These are phyloP conservation scores for Penicillium egyptiacum DNA, from an alignment of 495 filamentous ascomycete genomes.

Conservation along the genomic window DNA sequence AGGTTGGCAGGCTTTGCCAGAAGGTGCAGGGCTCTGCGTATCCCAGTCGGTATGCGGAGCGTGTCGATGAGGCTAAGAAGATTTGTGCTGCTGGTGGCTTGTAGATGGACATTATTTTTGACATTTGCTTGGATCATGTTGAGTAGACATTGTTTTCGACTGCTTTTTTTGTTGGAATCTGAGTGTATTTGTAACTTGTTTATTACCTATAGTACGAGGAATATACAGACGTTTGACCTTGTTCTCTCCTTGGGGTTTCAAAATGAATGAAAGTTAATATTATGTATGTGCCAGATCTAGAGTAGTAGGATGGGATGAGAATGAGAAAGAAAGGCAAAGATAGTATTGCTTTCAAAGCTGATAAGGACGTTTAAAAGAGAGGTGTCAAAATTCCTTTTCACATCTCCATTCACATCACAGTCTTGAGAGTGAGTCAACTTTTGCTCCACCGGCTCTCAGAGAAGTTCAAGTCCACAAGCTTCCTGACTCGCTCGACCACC, in stretches of 20 bases:
- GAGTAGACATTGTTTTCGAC: background rate
- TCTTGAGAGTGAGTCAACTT: too few relatives aligned
- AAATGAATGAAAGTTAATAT: background rate
- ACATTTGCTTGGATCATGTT: background rate
- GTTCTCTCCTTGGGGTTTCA: background rate
- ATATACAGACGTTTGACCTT: background rate
- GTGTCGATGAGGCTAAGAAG: slow-evolving; percentile 20
- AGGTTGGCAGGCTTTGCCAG: slow-evolving; percentile 22
- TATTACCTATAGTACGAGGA: background rate
- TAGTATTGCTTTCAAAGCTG: too few relatives aligned
- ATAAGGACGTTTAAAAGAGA: too few relatives aligned
- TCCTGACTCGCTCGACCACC: too few relatives aligned
- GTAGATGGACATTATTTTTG: slow-evolving; percentile 1
- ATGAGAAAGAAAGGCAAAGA: too few relatives aligned
- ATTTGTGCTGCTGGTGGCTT: slow-evolving; percentile 23
- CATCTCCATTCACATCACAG: too few relatives aligned
- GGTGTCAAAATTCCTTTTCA: too few relatives aligned
- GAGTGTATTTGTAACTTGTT: background rate
- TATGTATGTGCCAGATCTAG: background rate
- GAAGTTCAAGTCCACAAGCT: too few relatives aligned
- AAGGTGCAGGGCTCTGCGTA: slow-evolving; percentile 23
- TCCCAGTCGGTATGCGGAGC: slow-evolving; percentile 16
- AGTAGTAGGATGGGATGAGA: too few relatives aligned
- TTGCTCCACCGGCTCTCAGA: too few relatives aligned
- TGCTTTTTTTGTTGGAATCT: background rate